A percentile compares a stretch with the other conserved stretches of the same genome.
Conservation (phyloP, 768 basidiomycete species). For the Boletales sp. region DNA sequence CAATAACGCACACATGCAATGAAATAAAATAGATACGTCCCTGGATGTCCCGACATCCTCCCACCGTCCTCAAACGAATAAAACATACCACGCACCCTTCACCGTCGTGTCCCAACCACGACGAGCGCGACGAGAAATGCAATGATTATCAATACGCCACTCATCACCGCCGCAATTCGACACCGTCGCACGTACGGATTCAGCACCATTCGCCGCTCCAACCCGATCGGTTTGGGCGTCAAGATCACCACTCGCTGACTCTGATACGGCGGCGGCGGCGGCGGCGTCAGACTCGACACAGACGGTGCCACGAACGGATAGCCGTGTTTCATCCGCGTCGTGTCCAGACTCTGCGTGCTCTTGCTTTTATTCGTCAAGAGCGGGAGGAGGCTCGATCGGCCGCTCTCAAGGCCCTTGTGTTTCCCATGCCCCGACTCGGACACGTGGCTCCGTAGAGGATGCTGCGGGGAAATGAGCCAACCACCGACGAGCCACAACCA, state of each 20-base stretch:
- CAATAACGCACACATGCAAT: not conserved
- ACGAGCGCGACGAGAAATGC: conserved; percentile 53
- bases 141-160: conserved; percentile 43
- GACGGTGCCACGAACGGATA: conserved; percentile 62
- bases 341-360: conserved; percentile 42
- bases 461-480: conserved; percentile 47
- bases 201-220: conserved; percentile 8
- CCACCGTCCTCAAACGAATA: not conserved
- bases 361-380: conserved; percentile 36
- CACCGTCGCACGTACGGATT: conserved; percentile 43
- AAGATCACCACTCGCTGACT: conserved; percentile 17
- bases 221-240: conserved; percentile 15
- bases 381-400: conserved; percentile 34
- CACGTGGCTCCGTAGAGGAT: conserved; percentile 12
- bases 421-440: conserved; percentile 5
- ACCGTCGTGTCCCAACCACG: conserved; percentile 21
- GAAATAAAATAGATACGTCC: not conserved
- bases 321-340: conserved; percentile 43
- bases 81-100: not conserved
- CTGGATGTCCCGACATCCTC: not conserved
- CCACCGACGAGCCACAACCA: conserved; percentile 77
- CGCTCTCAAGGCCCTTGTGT: conserved; percentile 35
- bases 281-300: conserved; percentile 30
- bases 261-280: conserved; percentile 21
- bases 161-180: conserved; percentile 60